Evolutionary conservation across 352 stramenopile genomes (phyloP), one percentile per base, ranked within the genome.

Genomic region (Phytophthora litchii): DNA sequence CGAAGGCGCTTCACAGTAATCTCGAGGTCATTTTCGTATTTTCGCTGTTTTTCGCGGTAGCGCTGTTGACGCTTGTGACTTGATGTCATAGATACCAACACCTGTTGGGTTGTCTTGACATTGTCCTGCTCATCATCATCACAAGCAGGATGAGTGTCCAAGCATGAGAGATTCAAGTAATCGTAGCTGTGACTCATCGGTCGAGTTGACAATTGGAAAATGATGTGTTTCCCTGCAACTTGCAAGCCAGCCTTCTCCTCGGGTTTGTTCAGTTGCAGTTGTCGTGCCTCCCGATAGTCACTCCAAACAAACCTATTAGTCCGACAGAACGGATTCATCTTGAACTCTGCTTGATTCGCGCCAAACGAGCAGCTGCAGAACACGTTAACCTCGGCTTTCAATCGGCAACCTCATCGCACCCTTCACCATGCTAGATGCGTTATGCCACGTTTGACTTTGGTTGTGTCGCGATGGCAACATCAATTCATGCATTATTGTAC

Each of bases 11-110:
- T 61, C 23, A 72, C 64, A 17, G 41, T 48, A 21, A 25, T n/a
- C 21, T 72, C 64, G 11, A 72, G 59, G 3, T 12, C n/a, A n/a
- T 58, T 21, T 3, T 46, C 34, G 37, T 65, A 61, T 20, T 14
- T 31, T 19, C 58, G 58, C 38, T 69, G 41, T n/a, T 55, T 69
- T 20, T 64, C 58, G 4, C 53, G 59, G 25, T 69, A 72, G 27
- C 64, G 58, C 23, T 68, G 58, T 23, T 72, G 64, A 6, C 58
- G 58, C 6, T 61, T 36, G n/a, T 60, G 43, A 5, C 25, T 20
- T 14, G 23, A 12, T 45, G 50, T 54, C 3, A 3, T 47, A 16
- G 23, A 8, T 35, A 5, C 11, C 5, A 27, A 3, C 3, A 5
- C 23, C 12, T 16, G n/a, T 10, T 44, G 38, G 9, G 3, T 37